Percentiles rank a stretch among this genome's conserved stretches.
Conservation (phyloP, 768 basidiomycete species). For the Auricularia auricula-judae region DNA sequence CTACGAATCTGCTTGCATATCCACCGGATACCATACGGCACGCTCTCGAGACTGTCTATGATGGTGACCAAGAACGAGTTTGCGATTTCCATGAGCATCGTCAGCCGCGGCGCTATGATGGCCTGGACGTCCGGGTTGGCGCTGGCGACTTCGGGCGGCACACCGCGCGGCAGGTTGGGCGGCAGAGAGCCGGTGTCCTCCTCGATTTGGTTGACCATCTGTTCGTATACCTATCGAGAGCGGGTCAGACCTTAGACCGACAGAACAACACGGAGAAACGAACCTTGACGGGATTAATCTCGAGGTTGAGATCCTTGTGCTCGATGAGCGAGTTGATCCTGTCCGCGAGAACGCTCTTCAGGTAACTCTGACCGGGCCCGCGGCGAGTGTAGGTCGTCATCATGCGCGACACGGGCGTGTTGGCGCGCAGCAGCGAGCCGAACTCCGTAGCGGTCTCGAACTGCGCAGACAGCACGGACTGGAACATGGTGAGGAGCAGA, state of each 20-base stretch:
- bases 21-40: slow-evolving; percentile 99
- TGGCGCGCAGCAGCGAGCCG: slow-evolving; percentile 94
- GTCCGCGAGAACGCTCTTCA: slow-evolving; percentile 95
- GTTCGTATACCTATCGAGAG: slow-evolving; percentile 64
- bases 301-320: slow-evolving; percentile 97
- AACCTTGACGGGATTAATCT: slow-evolving; percentile 93
- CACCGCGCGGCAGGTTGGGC: slow-evolving; percentile 82
- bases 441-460: slow-evolving; percentile 99
- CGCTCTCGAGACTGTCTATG: slow-evolving; percentile 96
- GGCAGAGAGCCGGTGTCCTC: slow-evolving; percentile 92
- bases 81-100: slow-evolving; percentile 99
- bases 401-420: slow-evolving; percentile 99
- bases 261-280: too few relatives aligned
- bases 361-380: slow-evolving; percentile 95
- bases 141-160: slow-evolving; percentile 88
- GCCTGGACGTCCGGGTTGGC: slow-evolving; percentile 94
- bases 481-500: slow-evolving; percentile 95
- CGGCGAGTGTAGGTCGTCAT: slow-evolving; percentile 99
- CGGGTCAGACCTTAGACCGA: too few relatives aligned
- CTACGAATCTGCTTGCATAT: slow-evolving; percentile 99
- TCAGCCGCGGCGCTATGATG: slow-evolving; percentile 91
- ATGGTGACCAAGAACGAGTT: slow-evolving; percentile 96
- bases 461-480: slow-evolving; percentile 95
- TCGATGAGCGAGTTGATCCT: slow-evolving; percentile 98
- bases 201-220: slow-evolving; percentile 98